Percentiles rank a stretch among this genome's conserved stretches.
Conservation (phyloP, 208 protist species). For the Trypanosoma lewisi region DNA sequence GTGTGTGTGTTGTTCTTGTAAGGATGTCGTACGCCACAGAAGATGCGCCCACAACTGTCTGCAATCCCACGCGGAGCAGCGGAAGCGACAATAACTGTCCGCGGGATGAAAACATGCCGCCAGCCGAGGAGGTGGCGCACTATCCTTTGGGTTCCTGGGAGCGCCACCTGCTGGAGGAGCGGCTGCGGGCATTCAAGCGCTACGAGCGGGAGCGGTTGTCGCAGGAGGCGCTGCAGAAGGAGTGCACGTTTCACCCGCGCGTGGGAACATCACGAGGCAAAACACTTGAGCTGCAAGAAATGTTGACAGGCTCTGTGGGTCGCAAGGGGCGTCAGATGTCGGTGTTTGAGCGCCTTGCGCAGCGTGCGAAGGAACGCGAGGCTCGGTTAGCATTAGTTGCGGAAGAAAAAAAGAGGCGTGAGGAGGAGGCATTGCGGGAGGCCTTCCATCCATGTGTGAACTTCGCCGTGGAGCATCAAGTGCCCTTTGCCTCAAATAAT, state of each 20-base stretch:
- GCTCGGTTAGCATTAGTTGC: conserved; percentile 17
- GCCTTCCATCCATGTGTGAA: conserved; percentile 70
- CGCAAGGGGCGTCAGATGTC: conserved; percentile 5
- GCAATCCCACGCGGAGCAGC: neutral
- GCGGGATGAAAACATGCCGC: neutral
- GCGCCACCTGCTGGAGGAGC: conserved; percentile 52
- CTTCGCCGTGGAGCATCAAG: conserved; percentile 12
- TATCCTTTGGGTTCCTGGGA: conserved; percentile 63
- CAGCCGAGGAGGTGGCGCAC: conserved; percentile 21
- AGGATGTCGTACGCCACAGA: neutral
- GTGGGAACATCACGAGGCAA: neutral
- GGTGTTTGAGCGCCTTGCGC: conserved; percentile 62
- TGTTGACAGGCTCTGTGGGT: neutral
- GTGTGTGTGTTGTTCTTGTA: too few relatives aligned
- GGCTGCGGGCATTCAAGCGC: conserved; percentile 31
- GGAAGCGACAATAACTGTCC: neutral
- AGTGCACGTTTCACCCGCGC: conserved; percentile 41
- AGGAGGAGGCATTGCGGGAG: conserved; percentile 33
- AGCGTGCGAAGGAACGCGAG: conserved; percentile 39
- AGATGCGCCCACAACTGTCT: neutral
- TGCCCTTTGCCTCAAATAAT: conserved; percentile 11
- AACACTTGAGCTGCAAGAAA: neutral
- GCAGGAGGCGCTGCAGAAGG: conserved; percentile 16
- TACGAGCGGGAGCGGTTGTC: conserved; percentile 21
- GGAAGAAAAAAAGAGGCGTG: conserved; percentile 32